phyloP scores from a whole-genome alignment of 805 yeast species.

The Wickerhamiella parazyma region DNA sequence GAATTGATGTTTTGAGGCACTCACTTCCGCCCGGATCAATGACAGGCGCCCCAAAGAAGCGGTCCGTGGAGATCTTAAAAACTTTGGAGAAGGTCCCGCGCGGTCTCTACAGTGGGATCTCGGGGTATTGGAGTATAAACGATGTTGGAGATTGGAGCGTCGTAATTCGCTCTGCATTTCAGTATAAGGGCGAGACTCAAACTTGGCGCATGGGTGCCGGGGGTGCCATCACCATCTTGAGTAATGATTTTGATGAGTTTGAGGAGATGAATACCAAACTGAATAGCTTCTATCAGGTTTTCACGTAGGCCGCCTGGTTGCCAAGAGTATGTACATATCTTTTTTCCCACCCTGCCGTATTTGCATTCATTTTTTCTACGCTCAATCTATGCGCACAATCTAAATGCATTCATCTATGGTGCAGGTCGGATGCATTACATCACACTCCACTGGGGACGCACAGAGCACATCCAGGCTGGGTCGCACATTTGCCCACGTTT shows the following conservation, averaged over 20 bases:
- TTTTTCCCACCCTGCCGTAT: neutral
- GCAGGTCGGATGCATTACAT: too few relatives aligned
- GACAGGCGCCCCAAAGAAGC: constrained; percentile 98
- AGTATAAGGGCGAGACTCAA: constrained; percentile 20
- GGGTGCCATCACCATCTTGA: constrained; percentile 88
- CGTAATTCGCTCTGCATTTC: constrained; percentile 67
- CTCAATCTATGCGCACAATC: neutral
- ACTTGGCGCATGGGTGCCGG: constrained; percentile 93
- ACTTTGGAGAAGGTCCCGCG: constrained; percentile 43
- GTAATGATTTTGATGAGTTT: constrained; percentile 76
- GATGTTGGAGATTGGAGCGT: constrained; percentile 95
- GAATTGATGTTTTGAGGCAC: constrained; percentile 63
- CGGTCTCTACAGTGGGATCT: constrained; percentile 87
- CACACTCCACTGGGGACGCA: too few relatives aligned
- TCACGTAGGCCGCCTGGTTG: constrained; percentile 20
- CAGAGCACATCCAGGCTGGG: too few relatives aligned
- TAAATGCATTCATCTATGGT: neutral
- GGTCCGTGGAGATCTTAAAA: constrained; percentile 75
- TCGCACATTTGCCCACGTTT: too few relatives aligned
- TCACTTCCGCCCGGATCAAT: constrained; percentile 96
- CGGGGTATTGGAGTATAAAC: constrained; percentile 86
- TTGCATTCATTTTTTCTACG: neutral
- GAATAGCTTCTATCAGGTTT: constrained; percentile 66
- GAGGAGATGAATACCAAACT: constrained; percentile 79
- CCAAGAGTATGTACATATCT: neutral